Evolutionary conservation across 352 stramenopile genomes (phyloP).

Genomic region (Phytophthora uliginosa): DNA sequence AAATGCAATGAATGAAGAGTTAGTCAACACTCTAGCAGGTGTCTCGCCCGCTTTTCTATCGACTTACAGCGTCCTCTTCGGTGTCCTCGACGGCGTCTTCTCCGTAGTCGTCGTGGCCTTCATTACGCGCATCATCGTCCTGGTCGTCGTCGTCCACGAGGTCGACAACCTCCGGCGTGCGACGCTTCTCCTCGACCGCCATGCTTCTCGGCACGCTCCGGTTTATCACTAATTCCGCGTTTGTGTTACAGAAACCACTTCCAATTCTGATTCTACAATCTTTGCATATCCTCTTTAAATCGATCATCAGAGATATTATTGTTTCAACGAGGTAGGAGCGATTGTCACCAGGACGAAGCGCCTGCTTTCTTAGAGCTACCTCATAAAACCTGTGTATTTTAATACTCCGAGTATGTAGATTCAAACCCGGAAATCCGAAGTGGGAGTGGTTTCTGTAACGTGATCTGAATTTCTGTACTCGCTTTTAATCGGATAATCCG

Average conservation of each 20-base stretch:
- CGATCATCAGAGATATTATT: too few relatives aligned
- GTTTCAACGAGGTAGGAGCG: too few relatives aligned
- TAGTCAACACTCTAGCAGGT: slow-evolving; percentile 1
- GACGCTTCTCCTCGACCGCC: slow-evolving; percentile 24
- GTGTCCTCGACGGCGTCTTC: slow-evolving; percentile 44
- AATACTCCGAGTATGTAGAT: too few relatives aligned
- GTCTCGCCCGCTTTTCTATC: not conserved
- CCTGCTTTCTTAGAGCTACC: too few relatives aligned
- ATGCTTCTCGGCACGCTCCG: slow-evolving; percentile 15
- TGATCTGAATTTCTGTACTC: too few relatives aligned
- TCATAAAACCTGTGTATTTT: too few relatives aligned
- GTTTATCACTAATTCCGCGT: not conserved
- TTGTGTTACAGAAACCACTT: too few relatives aligned
- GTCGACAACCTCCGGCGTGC: slow-evolving; percentile 10
- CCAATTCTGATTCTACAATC: too few relatives aligned
- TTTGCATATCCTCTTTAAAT: too few relatives aligned
- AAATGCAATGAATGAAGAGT: slow-evolving; percentile 3
- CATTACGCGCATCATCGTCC: slow-evolving; percentile 18
- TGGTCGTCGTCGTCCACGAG: slow-evolving; percentile 3
- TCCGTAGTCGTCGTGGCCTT: slow-evolving; percentile 17
- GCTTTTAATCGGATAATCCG: not conserved
- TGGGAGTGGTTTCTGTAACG: too few relatives aligned
- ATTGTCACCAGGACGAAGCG: too few relatives aligned
- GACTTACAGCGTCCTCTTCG: slow-evolving; percentile 47
- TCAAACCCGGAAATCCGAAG: too few relatives aligned